Evolutionary conservation across 345 rosid species (phyloP).

Genomic region (Salix udensis): DNA sequence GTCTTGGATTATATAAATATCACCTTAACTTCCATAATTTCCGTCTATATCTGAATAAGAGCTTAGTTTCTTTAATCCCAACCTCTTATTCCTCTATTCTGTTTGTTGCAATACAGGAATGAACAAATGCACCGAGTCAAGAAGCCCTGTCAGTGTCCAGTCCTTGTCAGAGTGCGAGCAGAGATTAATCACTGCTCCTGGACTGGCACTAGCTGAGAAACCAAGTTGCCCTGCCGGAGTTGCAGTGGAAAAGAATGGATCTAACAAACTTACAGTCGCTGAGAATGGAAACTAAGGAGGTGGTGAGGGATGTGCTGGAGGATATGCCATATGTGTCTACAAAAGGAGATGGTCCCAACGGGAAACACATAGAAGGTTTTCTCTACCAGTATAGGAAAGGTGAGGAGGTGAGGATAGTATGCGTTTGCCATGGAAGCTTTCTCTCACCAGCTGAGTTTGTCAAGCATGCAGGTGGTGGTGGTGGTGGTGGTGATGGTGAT

Average conservation of each 20-base stretch:
- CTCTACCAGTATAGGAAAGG: constrained; percentile 26
- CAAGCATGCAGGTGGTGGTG: constrained; percentile 26
- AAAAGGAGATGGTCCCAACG: constrained; percentile 24
- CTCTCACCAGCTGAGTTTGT: constrained; percentile 28
- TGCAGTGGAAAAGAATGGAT: constrained; percentile 4
- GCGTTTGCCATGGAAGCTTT: constrained; percentile 36
- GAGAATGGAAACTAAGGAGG: constrained; percentile 24
- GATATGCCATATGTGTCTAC: constrained; percentile 34
- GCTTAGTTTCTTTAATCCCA: not conserved
- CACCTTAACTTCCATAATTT: not conserved
- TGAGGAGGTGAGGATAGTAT: constrained; percentile 31
- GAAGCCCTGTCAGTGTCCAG: constrained; percentile 44
- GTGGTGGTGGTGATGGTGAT: constrained; percentile 6
- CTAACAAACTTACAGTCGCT: not conserved
- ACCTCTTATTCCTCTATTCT: not conserved
- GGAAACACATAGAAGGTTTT: constrained; percentile 28
- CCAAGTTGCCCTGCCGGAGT: constrained; percentile 3
- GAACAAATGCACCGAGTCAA: constrained; percentile 35
- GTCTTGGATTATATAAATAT: too few relatives aligned
- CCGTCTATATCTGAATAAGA: not conserved
- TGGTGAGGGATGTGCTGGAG: constrained; percentile 14
- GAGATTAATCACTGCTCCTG: constrained; percentile 7
- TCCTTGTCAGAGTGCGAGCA: constrained; percentile 29
- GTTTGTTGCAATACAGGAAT: constrained; percentile 37
- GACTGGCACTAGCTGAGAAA: constrained; percentile 3